A percentile compares a stretch with the other conserved stretches of the same genome.
Evolutionary conservation across 208 protist species (phyloP).

Genomic region (Acanthamoeba castellanii): DNA sequence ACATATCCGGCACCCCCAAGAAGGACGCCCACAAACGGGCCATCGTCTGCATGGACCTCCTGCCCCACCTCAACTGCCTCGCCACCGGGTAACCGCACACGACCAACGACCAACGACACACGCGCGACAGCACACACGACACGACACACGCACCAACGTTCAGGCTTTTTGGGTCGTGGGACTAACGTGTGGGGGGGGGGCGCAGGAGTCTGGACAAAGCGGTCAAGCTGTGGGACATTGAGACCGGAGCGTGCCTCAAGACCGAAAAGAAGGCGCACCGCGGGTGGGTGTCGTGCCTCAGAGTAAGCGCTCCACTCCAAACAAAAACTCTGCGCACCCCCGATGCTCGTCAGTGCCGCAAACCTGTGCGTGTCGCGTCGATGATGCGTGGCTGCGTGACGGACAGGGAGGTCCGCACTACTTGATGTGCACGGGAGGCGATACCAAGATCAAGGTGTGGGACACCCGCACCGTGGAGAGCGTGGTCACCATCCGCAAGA

Average conservation of each 20-base stretch:
- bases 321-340: background rate
- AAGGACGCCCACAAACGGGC: background rate
- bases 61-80: conserved; percentile 26
- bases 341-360: background rate
- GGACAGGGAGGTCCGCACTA: background rate
- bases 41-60: background rate
- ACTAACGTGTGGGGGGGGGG: too few species aligned
- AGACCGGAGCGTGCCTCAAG: conserved; percentile 40
- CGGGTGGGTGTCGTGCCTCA: background rate
- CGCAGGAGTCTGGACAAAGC: background rate
- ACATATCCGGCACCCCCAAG: background rate
- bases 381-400: too few species aligned
- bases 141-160: too few species aligned
- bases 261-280: conserved; percentile 54
- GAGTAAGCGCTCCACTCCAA: background rate
- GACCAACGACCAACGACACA: too few species aligned
- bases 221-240: conserved; percentile 45
- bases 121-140: too few species aligned
- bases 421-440: conserved; percentile 60
- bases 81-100: background rate
- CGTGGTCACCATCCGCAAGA: conserved; percentile 24
- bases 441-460: conserved; percentile 68
- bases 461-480: conserved; percentile 43
- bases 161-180: background rate
- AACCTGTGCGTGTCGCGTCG: too few species aligned